A percentile compares a stretch with the other conserved stretches of the same genome.
These are phyloP conservation scores for Ottelia alismoides DNA, from an alignment of 106 monocot genomes.

Conservation along the genomic window DNA sequence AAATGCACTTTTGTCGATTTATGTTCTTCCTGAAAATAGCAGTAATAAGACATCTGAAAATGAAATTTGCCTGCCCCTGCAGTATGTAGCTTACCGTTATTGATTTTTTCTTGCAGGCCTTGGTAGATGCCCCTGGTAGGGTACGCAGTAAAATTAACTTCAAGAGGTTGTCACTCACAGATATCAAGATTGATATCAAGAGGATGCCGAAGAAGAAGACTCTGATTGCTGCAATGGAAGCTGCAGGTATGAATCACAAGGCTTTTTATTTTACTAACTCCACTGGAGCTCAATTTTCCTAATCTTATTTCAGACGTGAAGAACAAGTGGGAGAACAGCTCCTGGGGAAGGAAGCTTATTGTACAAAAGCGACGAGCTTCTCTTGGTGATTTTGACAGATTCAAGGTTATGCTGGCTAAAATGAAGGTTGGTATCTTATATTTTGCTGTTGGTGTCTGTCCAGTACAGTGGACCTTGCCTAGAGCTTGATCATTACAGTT, in stretches of 20 bases:
- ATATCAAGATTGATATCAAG: constrained; percentile 16
- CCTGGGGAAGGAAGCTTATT: constrained; percentile 15
- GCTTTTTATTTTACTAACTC: not conserved
- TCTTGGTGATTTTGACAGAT: constrained; percentile 13
- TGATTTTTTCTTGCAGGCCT: constrained; percentile 6
- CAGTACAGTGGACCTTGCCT: not conserved
- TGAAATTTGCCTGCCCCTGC: too few relatives aligned
- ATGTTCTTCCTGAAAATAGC: too few relatives aligned
- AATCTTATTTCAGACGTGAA: constrained; percentile 11
- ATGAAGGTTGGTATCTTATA: constrained; percentile 13
- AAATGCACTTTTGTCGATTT: too few relatives aligned
- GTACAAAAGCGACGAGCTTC: constrained; percentile 12
- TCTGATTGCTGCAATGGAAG: constrained; percentile 17
- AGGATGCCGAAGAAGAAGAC: constrained; percentile 10
- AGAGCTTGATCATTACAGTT: not conserved
- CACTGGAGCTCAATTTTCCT: not conserved
- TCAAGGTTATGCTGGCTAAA: constrained; percentile 15
- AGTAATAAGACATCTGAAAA: too few relatives aligned
- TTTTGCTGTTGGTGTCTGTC: too few relatives aligned
- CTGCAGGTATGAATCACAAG: not conserved
- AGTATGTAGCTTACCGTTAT: not conserved
- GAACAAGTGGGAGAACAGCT: constrained; percentile 16
- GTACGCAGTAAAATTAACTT: constrained; percentile 14
- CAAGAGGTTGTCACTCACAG: constrained; percentile 13
- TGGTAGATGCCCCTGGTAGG: constrained; percentile 15